Base-by-base conservation (phyloP, 345 rosid genomes). In the Murraya koenigii region DNA sequence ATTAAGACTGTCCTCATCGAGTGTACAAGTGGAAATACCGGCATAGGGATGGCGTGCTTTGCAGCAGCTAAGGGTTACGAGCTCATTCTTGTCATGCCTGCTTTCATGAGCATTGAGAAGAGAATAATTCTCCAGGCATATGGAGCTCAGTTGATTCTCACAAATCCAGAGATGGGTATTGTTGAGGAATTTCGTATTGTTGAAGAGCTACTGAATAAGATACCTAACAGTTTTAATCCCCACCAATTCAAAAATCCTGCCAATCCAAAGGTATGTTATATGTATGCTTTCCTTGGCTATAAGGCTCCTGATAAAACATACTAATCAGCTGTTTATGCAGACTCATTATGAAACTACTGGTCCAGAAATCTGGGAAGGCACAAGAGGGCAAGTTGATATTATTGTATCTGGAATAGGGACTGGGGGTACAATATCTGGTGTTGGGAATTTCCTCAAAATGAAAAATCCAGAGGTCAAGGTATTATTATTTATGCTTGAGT, bases 41-140 rank as follows among this genome's bases (percentile, higher is more conserved):
- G 97, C 78, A 94, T 91, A 39, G 95, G 93, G 39, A 41, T 94
- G 79, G 97, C 95, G 1, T 86, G 77, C 54, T 76, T 93, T 33
- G 94, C 91, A 8, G 97, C 97, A 63, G 81, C 85, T 20, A 89
- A 77, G 80, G 94, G 94, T 52, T 93, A 90, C 86, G 89, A 80
- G 81, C 82, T 89, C 64, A 82, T 89, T 20, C 69, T 92, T 5
- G 61, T 78, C 17, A 88, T 93, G 95, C 95, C 98, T 2, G 28
- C 39, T 81, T 44, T 44, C 49, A 44, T 44, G 17, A 93, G 93
- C 79, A 19, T 89, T 1, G 97, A 95, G 81, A 85, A 95, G 84
- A 90, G 85, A 80, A 78, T 87, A 47, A 59, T 92, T 62, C 84
- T 93, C 1, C 81, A 78, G 72, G 96, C 98, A 75, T 72, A 92